phyloP scores from a whole-genome alignment of 2,329 filamentous ascomycete species.

The Botryosphaeria dothidea region DNA sequence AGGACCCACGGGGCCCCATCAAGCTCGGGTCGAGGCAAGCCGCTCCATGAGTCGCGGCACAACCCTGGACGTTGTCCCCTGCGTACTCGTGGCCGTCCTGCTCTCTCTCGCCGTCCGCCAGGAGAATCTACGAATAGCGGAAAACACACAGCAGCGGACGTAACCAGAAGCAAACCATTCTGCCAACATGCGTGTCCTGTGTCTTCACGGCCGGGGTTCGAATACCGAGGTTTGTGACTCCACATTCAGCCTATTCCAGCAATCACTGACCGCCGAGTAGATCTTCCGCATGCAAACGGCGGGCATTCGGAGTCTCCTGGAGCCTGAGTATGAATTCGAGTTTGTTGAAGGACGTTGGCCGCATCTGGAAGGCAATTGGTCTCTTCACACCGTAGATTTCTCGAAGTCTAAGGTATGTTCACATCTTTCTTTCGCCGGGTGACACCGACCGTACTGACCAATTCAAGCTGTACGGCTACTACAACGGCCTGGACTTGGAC shows the following conservation, averaged over 20 bases:
- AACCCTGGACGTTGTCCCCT: neutral
- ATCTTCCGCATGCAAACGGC: neutral
- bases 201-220: neutral
- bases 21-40: neutral
- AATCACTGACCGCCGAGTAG: neutral
- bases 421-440: no score
- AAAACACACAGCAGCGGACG: neutral
- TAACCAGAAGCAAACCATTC: no score
- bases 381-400: neutral
- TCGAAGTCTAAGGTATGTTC: neutral
- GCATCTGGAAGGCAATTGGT: neutral
- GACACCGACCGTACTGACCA: no score
- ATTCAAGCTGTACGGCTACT: neutral
- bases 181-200: neutral
- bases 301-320: neutral
- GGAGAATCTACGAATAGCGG: neutral
- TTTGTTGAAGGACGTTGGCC: neutral
- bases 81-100: neutral
- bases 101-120: neutral
- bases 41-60: neutral
- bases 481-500: neutral
- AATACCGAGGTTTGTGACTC: neutral
- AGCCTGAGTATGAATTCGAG: neutral
- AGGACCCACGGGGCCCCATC: neutral
- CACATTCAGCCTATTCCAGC: neutral